phyloP scores from a whole-genome alignment of 495 filamentous ascomycete genomes.

The Collariella sp. region DNA sequence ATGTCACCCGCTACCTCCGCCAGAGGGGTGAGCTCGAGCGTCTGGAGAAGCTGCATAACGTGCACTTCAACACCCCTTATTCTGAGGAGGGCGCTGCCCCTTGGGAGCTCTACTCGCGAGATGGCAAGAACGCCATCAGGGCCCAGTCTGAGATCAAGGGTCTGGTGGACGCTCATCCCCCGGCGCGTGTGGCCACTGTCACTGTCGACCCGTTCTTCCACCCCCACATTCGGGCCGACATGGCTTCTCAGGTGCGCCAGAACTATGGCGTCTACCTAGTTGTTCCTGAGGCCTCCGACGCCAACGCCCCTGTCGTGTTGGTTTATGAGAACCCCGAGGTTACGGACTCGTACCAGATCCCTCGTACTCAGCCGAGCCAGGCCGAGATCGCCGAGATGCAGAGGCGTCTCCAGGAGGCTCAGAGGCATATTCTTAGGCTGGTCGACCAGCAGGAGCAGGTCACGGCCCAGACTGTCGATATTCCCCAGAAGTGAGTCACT shows the following conservation, averaged over 20 bases:
- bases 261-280: conserved; percentile 75
- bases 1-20: conserved; percentile 74
- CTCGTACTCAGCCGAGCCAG: conserved; percentile 43
- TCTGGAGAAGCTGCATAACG: conserved; percentile 66
- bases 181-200: conserved; percentile 59
- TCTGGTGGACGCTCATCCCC: conserved; percentile 71
- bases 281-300: conserved; percentile 53
- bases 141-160: conserved; percentile 75
- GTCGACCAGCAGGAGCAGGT: conserved; percentile 66
- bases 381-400: conserved; percentile 32
- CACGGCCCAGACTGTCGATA: conserved; percentile 52
- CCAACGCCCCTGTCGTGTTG: conserved; percentile 60
- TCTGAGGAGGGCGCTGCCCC: conserved; percentile 51
- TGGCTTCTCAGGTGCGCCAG: conserved; percentile 53
- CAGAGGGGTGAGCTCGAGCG: conserved; percentile 67
- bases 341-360: conserved; percentile 55
- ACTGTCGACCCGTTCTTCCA: conserved; percentile 83
- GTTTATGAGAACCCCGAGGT: conserved; percentile 69
- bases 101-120: conserved; percentile 78
- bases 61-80: conserved; percentile 70
- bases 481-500: conserved; percentile 58
- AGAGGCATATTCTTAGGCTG: conserved; percentile 58
- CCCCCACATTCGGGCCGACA: conserved; percentile 57
- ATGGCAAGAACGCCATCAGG: conserved; percentile 72
- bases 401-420: conserved; percentile 61